Conservation (phyloP, 2,329 filamentous ascomycete species). For the Epicoccum nigrum region DNA sequence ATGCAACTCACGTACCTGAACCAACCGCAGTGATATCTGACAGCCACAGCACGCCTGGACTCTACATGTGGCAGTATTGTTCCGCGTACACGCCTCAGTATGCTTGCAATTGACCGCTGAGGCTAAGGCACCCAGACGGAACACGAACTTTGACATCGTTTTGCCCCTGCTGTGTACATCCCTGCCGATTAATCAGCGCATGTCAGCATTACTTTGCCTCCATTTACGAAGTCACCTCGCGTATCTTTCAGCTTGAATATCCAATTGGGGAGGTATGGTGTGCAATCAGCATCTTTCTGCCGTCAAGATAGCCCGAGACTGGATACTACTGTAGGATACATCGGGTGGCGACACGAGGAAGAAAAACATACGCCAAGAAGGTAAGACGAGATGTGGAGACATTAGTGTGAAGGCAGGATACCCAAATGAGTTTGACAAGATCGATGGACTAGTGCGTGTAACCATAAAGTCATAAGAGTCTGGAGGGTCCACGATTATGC, state of each 20-base stretch:
- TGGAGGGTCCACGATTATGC: no score
- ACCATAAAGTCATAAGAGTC: no score
- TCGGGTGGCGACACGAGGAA: no score
- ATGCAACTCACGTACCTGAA: background rate
- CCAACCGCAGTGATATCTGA: background rate
- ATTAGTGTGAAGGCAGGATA: no score
- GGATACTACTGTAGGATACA: background rate
- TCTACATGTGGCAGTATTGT: background rate
- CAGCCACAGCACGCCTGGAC: background rate
- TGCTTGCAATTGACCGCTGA: background rate
- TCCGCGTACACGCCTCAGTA: background rate
- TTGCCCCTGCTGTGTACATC: background rate
- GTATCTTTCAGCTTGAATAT: background rate
- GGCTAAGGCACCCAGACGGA: background rate
- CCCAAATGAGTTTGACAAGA: no score
- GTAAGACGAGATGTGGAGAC: no score
- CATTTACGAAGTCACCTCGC: background rate
- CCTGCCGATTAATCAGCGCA: background rate
- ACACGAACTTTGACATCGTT: background rate
- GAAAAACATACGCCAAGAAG: no score
- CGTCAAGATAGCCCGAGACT: background rate
- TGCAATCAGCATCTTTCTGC: background rate
- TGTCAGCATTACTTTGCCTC: background rate
- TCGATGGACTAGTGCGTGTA: no score
- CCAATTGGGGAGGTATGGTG: background rate